Percentiles rank a stretch among this genome's conserved stretches.
Evolutionary conservation across 768 basidiomycete species (phyloP).

Genomic region (Russula foetens): DNA sequence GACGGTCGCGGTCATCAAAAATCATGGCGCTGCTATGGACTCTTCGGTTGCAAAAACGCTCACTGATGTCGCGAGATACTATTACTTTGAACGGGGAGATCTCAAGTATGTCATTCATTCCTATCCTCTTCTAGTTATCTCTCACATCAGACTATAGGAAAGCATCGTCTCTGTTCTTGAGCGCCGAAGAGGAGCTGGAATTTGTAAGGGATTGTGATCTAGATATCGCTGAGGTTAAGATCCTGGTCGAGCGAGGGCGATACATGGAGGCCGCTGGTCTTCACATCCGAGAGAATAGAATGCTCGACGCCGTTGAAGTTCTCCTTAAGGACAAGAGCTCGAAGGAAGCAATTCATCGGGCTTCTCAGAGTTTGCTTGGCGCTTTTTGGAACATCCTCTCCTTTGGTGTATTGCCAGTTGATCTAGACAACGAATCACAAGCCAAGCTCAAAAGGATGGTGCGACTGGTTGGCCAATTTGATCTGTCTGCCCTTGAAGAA

Average conservation of each 20-base stretch:
- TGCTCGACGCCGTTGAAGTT: conserved; percentile 37
- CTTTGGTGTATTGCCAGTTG: conserved; percentile 23
- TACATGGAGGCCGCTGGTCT: conserved; percentile 46
- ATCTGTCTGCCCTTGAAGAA: not conserved
- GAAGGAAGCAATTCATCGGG: conserved; percentile 28
- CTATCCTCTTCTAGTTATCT: too few species aligned
- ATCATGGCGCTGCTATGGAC: conserved; percentile 28
- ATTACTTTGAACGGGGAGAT: conserved; percentile 35
- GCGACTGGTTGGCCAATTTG: not conserved
- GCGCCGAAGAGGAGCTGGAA: conserved; percentile 45
- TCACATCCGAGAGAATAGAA: conserved; percentile 35
- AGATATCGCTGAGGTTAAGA: conserved; percentile 38
- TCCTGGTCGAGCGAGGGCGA: conserved; percentile 37
- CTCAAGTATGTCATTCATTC: conserved; percentile 26
- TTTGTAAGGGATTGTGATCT: conserved; percentile 49
- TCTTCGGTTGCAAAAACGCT: conserved; percentile 29
- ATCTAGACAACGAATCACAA: not conserved
- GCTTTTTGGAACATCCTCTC: conserved; percentile 40
- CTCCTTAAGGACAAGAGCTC: conserved; percentile 32
- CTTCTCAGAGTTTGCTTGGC: conserved; percentile 34
- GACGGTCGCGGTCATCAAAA: conserved; percentile 37
- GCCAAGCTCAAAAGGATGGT: not conserved
- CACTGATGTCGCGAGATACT: conserved; percentile 36
- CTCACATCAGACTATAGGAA: conserved; percentile 30
- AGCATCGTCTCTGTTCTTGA: conserved; percentile 39